A percentile compares a stretch with the other conserved stretches of the same genome.
These are phyloP conservation scores for Hypoxylon sp. DNA, from an alignment of 2,329 filamentous ascomycete genomes.

Conservation along the genomic window DNA sequence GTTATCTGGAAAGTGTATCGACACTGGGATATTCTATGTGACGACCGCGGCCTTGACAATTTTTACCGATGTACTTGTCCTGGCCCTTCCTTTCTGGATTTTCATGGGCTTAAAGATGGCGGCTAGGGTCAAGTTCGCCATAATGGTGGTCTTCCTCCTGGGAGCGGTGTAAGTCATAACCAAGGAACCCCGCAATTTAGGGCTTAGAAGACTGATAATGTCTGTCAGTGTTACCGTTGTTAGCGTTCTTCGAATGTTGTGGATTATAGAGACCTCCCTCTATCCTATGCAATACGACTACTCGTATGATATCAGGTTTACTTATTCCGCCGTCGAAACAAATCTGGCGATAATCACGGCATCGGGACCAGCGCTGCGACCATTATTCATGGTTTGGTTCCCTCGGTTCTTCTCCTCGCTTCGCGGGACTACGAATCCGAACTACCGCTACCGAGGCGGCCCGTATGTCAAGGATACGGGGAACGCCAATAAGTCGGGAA, in stretches of 20 bases:
- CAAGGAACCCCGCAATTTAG: background rate
- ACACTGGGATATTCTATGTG: conserved; percentile 41
- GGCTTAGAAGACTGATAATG: background rate
- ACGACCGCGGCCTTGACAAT: conserved; percentile 56
- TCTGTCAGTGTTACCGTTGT: conserved; percentile 42
- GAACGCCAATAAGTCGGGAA: conserved; percentile 29
- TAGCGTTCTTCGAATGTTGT: conserved; percentile 43
- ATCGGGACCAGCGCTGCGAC: conserved; percentile 46
- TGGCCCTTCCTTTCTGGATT: conserved; percentile 58
- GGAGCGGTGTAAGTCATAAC: conserved; percentile 46
- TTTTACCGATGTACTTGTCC: conserved; percentile 57
- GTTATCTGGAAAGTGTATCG: conserved; percentile 41
- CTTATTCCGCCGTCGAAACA: conserved; percentile 47
- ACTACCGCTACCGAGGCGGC: conserved; percentile 38
- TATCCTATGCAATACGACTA: conserved; percentile 41
- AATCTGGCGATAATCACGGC: conserved; percentile 50
- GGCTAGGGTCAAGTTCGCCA: conserved; percentile 54
- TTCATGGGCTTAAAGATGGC: conserved; percentile 59
- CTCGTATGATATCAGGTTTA: conserved; percentile 46
- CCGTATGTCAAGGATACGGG: conserved; percentile 32
- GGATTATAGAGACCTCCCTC: conserved; percentile 42
- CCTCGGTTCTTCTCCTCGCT: conserved; percentile 46
- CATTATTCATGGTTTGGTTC: conserved; percentile 45
- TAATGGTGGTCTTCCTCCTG: conserved; percentile 56
- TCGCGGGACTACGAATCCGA: conserved; percentile 31